These are phyloP conservation scores for Pseudogymnoascus sp. DNA, from an alignment of 2,329 filamentous ascomycete species.

Conservation along the genomic window DNA sequence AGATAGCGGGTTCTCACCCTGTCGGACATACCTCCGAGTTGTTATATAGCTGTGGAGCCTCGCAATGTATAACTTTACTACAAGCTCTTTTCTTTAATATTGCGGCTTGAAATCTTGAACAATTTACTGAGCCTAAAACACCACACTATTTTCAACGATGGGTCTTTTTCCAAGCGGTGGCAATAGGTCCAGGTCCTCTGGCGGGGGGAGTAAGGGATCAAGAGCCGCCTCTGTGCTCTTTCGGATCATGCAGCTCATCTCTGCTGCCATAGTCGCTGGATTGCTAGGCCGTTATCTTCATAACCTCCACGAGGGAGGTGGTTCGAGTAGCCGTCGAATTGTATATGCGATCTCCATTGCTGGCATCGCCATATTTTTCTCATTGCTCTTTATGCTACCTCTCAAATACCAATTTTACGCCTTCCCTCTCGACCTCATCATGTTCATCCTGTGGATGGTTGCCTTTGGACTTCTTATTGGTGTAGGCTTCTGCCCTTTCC, in stretches of 20 bases:
- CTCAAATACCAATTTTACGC: constrained; percentile 9
- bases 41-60: not conserved
- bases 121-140: not conserved
- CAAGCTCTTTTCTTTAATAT: not conserved
- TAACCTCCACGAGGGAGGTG: constrained; percentile 1
- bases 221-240: not conserved
- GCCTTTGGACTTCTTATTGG: constrained; percentile 9
- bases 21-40: not conserved
- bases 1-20: not conserved
- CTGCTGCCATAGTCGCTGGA: constrained; percentile 7
- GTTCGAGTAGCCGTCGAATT: not conserved
- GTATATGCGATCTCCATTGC: constrained; percentile 6
- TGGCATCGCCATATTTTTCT: constrained; percentile 5
- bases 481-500: not conserved
- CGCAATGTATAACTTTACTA: not conserved
- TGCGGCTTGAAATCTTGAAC: not conserved
- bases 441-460: constrained; percentile 10
- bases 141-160: not conserved
- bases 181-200: not conserved
- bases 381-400: constrained; percentile 7
- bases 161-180: constrained; percentile 5
- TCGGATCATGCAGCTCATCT: constrained; percentile 6
- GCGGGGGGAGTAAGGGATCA: not conserved
- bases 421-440: constrained; percentile 4
- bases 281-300: constrained; percentile 1